Conservation (phyloP, 768 basidiomycete species). For the Dacryopinax primogenitus region DNA sequence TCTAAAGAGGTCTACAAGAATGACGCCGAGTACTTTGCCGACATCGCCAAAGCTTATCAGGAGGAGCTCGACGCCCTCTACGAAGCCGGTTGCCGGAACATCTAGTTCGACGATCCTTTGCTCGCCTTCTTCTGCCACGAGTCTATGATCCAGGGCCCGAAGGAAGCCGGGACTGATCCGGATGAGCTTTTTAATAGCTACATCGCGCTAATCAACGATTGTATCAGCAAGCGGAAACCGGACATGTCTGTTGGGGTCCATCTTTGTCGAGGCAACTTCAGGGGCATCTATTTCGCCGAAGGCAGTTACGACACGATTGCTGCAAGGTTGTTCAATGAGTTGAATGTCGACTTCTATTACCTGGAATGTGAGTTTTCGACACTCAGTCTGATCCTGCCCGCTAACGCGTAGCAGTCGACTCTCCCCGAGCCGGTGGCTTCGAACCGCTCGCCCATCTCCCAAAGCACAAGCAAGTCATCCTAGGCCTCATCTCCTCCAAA, state of each 20-base stretch:
- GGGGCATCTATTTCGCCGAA: slow-evolving; percentile 42
- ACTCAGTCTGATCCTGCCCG: background rate
- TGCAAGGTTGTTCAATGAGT: slow-evolving; percentile 37
- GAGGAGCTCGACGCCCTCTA: slow-evolving; percentile 37
- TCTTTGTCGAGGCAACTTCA: slow-evolving; percentile 40
- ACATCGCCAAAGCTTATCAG: slow-evolving; percentile 37
- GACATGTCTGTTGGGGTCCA: slow-evolving; percentile 47
- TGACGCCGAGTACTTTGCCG: slow-evolving; percentile 43
- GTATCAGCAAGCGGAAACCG: slow-evolving; percentile 14
- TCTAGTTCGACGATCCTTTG: slow-evolving; percentile 39
- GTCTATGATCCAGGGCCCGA: slow-evolving; percentile 43
- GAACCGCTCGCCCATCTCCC: slow-evolving; percentile 27
- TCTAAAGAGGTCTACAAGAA: slow-evolving; percentile 42
- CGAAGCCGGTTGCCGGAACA: slow-evolving; percentile 32
- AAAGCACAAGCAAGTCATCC: slow-evolving; percentile 31
- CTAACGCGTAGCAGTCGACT: slow-evolving; percentile 37
- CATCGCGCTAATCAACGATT: slow-evolving; percentile 43
- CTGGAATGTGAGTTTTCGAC: slow-evolving; percentile 18
- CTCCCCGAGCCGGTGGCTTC: slow-evolving; percentile 44
- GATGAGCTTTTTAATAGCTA: slow-evolving; percentile 52
- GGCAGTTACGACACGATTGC: slow-evolving; percentile 25
- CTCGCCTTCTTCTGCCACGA: slow-evolving; percentile 56
- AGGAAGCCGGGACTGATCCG: slow-evolving; percentile 44
- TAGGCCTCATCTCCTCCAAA: slow-evolving; percentile 37
- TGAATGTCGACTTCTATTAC: slow-evolving; percentile 44